phyloP scores from a whole-genome alignment of 1,284 basidiomycete genomes.

The Ganoderma boninense region DNA sequence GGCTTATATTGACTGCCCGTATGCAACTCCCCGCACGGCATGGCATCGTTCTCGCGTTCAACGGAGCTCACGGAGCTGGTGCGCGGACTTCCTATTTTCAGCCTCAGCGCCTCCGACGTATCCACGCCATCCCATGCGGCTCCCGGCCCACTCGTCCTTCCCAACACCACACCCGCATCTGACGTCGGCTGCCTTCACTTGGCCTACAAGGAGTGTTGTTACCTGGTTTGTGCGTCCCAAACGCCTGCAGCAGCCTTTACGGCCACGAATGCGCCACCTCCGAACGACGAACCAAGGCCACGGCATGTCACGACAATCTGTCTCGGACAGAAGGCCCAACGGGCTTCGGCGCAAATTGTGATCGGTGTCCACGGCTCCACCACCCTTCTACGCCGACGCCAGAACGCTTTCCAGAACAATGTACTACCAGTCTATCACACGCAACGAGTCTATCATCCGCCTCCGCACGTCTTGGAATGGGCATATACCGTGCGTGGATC shows the following conservation, averaged over 20 bases:
- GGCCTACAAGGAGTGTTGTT: not conserved
- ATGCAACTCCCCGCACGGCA: not conserved
- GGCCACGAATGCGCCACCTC: not conserved
- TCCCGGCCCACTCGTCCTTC: not conserved
- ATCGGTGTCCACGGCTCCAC: slow-evolving; percentile 2
- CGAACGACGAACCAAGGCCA: not conserved
- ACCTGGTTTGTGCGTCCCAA: not conserved
- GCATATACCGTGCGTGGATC: slow-evolving; percentile 1
- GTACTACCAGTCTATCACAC: not conserved
- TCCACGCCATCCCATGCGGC: slow-evolving; percentile 7
- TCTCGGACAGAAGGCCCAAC: not conserved
- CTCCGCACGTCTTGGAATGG: not conserved
- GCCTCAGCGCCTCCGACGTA: slow-evolving; percentile 2
- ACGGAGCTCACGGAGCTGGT: not conserved
- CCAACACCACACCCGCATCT: not conserved
- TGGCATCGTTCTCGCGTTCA: not conserved
- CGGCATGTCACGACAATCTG: not conserved
- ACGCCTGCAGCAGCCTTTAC: not conserved
- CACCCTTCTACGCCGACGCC: not conserved
- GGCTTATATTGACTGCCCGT: not conserved
- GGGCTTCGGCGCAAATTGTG: slow-evolving; percentile 1
- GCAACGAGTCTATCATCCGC: not conserved
- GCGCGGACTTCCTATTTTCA: not conserved
- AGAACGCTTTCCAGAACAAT: not conserved
- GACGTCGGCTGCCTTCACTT: slow-evolving; percentile 1